These are phyloP conservation scores for Phytophthora hybrid DNA, from an alignment of 352 stramenopile species.

Conservation along the genomic window DNA sequence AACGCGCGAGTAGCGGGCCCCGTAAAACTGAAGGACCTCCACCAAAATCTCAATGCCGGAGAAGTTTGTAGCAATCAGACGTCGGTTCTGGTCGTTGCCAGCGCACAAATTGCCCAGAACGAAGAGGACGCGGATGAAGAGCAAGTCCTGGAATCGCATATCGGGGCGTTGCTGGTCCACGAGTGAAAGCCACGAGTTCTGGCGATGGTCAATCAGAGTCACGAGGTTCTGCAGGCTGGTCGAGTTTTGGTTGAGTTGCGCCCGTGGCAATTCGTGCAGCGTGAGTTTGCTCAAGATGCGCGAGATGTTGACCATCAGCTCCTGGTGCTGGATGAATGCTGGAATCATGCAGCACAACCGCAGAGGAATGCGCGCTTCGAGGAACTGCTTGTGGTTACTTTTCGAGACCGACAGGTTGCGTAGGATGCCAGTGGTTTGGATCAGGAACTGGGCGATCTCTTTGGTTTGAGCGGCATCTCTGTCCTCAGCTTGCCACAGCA, in stretches of 20 bases:
- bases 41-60: constrained; percentile 51
- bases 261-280: constrained; percentile 71
- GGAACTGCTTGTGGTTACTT: constrained; percentile 75
- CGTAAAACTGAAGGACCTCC: constrained; percentile 55
- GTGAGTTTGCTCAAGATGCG: constrained; percentile 87
- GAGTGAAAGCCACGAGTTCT: constrained; percentile 53
- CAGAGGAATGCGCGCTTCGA: constrained; percentile 53
- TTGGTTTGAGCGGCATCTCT: constrained; percentile 38
- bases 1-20: constrained; percentile 40
- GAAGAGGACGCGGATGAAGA: constrained; percentile 85
- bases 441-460: constrained; percentile 74
- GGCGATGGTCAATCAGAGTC: constrained; percentile 48
- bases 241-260: constrained; percentile 68
- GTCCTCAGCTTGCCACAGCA: constrained; percentile 46
- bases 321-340: constrained; percentile 58
- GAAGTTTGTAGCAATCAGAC: constrained; percentile 46
- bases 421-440: constrained; percentile 73
- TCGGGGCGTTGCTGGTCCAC: constrained; percentile 45
- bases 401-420: constrained; percentile 75
- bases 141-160: constrained; percentile 53
- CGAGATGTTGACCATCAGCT: constrained; percentile 83
- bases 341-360: constrained; percentile 61
- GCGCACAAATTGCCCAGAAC: constrained; percentile 89
- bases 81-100: constrained; percentile 81
- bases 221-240: constrained; percentile 57